These are phyloP conservation scores for Cymbomonas tetramitiformis DNA, from an alignment of 139 green algal species.

Conservation along the genomic window DNA sequence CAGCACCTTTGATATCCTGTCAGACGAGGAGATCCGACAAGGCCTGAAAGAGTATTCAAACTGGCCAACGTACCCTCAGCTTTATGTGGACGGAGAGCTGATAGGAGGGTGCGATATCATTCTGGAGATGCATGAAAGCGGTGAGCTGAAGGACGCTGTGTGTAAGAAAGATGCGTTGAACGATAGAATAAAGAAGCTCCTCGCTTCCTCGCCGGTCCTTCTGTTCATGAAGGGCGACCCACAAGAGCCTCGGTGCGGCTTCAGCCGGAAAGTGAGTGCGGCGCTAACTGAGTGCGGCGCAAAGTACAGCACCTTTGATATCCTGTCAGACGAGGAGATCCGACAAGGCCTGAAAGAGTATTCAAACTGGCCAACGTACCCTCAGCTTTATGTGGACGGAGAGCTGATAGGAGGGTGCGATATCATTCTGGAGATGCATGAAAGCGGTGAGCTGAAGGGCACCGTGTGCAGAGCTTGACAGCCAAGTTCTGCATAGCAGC, in stretches of 20 bases:
- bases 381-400: constrained; percentile 31
- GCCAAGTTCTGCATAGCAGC: no score
- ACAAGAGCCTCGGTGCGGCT: constrained; percentile 58
- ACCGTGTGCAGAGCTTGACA: no score
- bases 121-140: constrained; percentile 36
- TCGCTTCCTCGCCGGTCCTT: constrained; percentile 13
- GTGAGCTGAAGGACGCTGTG: constrained; percentile 19
- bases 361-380: constrained; percentile 28
- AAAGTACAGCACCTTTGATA: constrained; percentile 22
- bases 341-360: constrained; percentile 25
- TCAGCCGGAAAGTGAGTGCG: constrained; percentile 52
- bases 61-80: constrained; percentile 85
- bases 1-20: constrained; percentile 75
- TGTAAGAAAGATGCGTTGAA: constrained; percentile 6
- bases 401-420: constrained; percentile 71
- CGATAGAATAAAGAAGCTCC: constrained; percentile 12
- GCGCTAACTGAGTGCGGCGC: constrained; percentile 4
- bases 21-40: constrained; percentile 55
- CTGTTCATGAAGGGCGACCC: constrained; percentile 60
- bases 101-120: constrained; percentile 66
- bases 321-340: constrained; percentile 24
- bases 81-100: constrained; percentile 66
- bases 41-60: constrained; percentile 69
- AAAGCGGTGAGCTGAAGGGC: constrained; percentile 28
- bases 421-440: constrained; percentile 58